phyloP scores from a whole-genome alignment of 371 early-diverging fungal genomes.

The Rhizopus sp. region DNA sequence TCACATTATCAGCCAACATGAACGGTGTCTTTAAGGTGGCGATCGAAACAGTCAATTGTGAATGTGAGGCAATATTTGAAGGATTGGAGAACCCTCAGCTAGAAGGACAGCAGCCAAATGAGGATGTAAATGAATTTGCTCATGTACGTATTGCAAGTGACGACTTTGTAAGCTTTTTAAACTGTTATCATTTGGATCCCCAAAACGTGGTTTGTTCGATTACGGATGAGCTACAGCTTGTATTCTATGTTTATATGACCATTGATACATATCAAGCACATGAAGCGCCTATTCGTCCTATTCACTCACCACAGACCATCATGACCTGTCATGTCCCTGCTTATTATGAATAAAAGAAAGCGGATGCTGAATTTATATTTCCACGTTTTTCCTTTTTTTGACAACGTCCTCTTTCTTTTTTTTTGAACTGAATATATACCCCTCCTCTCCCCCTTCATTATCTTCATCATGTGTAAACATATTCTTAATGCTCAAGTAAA shows the following conservation, averaged over 20 bases:
- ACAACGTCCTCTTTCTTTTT: not conserved
- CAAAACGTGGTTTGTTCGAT: slow-evolving; percentile 56
- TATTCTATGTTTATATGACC: slow-evolving; percentile 37
- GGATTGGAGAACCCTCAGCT: slow-evolving; percentile 52
- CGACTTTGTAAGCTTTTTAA: slow-evolving; percentile 61
- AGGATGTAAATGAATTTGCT: slow-evolving; percentile 33
- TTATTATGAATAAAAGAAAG: slow-evolving; percentile 18
- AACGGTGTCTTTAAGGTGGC: slow-evolving; percentile 49
- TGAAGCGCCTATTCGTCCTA: slow-evolving; percentile 11
- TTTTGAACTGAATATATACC: slow-evolving; percentile 10
- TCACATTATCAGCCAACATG: slow-evolving; percentile 62
- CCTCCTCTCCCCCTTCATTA: not conserved
- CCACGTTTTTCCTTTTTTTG: slow-evolving; percentile 5
- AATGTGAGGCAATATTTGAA: slow-evolving; percentile 48
- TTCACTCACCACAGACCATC: slow-evolving; percentile 13
- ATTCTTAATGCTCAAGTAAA: slow-evolving; percentile 94
- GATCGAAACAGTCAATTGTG: slow-evolving; percentile 44
- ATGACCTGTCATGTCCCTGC: slow-evolving; percentile 39
- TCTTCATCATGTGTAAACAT: slow-evolving; percentile 78
- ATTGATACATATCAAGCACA: slow-evolving; percentile 27
- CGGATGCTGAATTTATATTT: not conserved
- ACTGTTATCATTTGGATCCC: slow-evolving; percentile 56
- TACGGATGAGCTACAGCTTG: slow-evolving; percentile 27
- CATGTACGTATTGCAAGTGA: slow-evolving; percentile 51
- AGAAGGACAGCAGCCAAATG: not conserved